Evolutionary conservation across 1,139 yeast genomes (phyloP).

Genomic region (Blastobotrys niveus): DNA sequence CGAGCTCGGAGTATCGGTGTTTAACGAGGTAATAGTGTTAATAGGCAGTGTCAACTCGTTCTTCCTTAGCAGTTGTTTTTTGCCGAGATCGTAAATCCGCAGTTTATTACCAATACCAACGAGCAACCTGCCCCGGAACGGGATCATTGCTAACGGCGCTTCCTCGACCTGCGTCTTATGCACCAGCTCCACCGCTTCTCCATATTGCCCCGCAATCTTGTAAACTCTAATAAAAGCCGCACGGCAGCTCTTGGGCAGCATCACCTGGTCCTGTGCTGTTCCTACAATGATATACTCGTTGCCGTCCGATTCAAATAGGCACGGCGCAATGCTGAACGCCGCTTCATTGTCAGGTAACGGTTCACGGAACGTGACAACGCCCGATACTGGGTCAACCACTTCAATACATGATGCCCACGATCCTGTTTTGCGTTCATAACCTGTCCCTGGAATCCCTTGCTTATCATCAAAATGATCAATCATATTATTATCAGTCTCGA

Average conservation of each 20-base stretch:
- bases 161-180: conserved; percentile 59
- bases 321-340: conserved; percentile 37
- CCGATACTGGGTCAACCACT: conserved; percentile 43
- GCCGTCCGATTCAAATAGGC: conserved; percentile 36
- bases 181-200: conserved; percentile 42
- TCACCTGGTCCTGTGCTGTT: conserved; percentile 38
- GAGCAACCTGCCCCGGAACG: conserved; percentile 58
- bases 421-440: conserved; percentile 15
- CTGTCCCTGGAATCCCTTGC: background rate
- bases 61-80: conserved; percentile 69
- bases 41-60: conserved; percentile 38
- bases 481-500: conserved; percentile 44
- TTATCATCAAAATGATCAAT: conserved; percentile 2
- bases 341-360: conserved; percentile 43
- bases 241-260: conserved; percentile 36
- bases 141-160: conserved; percentile 45
- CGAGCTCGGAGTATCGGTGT: too few species aligned
- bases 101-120: conserved; percentile 53
- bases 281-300: conserved; percentile 47
- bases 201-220: conserved; percentile 37
- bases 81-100: conserved; percentile 68
- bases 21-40: conserved; percentile 46
- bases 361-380: conserved; percentile 40
- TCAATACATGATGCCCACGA: conserved; percentile 53
- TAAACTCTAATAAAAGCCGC: conserved; percentile 43